These are phyloP conservation scores for Endoconidiophora laricicola DNA, from an alignment of 2,329 filamentous ascomycete genomes.

Conservation along the genomic window DNA sequence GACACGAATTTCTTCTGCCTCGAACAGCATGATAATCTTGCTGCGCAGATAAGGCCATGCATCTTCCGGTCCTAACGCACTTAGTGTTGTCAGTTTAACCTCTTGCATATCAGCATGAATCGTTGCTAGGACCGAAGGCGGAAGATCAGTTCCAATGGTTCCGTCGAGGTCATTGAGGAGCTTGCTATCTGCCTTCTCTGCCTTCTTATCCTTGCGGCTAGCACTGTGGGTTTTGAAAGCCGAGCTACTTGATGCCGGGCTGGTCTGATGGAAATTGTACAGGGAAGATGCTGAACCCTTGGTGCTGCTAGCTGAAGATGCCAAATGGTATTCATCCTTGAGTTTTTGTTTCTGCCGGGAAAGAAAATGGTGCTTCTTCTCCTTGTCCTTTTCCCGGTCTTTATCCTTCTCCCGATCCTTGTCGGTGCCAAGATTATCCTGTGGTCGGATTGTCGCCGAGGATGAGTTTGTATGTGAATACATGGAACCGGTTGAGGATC, in stretches of 20 bases:
- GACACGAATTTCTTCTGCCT: constrained; percentile 62
- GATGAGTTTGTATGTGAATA: constrained; percentile 65
- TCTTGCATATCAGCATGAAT: constrained; percentile 10
- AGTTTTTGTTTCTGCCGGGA: constrained; percentile 66
- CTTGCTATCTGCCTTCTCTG: constrained; percentile 6
- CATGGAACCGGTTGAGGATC: constrained; percentile 28
- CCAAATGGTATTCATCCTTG: constrained; percentile 56
- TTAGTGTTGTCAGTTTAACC: constrained; percentile 5
- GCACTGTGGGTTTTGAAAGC: constrained; percentile 8
- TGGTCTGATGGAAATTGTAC: constrained; percentile 63
- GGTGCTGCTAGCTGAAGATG: constrained; percentile 62
- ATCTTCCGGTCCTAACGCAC: constrained; percentile 39
- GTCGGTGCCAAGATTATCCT: constrained; percentile 30
- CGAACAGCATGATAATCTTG: constrained; percentile 61
- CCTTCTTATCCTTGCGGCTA: constrained; percentile 12
- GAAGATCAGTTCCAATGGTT: constrained; percentile 6
- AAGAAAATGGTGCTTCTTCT: constrained; percentile 65
- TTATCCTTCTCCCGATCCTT: constrained; percentile 26
- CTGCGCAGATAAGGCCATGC: constrained; percentile 70
- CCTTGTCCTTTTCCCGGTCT: constrained; percentile 47
- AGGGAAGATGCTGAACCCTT: constrained; percentile 53
- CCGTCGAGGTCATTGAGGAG: constrained; percentile 1
- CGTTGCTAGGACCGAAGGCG: constrained; percentile 7
- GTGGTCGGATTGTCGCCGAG: constrained; percentile 56
- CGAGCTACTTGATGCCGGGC: constrained; percentile 43